Percentiles rank a stretch among this genome's conserved stretches.
Conservation (phyloP, 2,329 filamentous ascomycete genomes). For the Myriosclerotinia duriaeana region DNA sequence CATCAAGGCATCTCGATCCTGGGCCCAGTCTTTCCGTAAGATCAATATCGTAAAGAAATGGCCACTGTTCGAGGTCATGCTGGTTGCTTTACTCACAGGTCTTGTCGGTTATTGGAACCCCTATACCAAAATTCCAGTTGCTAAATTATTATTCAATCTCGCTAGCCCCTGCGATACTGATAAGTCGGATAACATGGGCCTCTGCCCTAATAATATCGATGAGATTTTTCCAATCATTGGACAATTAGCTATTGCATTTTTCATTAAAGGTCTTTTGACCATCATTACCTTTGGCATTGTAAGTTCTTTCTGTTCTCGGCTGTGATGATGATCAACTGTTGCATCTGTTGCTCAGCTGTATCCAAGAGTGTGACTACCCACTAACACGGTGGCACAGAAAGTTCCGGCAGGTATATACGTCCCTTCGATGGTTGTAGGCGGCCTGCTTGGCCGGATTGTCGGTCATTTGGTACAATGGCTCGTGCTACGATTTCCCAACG, state of each 20-base stretch:
- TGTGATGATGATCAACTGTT: background rate
- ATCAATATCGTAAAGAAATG: constrained; percentile 76
- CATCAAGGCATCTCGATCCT: constrained; percentile 90
- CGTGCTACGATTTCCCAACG: constrained; percentile 70
- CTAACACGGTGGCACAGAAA: constrained; percentile 53
- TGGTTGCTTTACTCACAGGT: constrained; percentile 84
- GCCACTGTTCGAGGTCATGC: constrained; percentile 81
- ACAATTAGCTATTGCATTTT: constrained; percentile 72
- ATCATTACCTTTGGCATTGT: constrained; percentile 88
- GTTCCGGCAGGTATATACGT: constrained; percentile 96
- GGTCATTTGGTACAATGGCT: constrained; percentile 83
- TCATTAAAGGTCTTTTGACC: constrained; percentile 87
- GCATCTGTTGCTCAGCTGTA: background rate
- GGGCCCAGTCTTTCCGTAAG: constrained; percentile 85
- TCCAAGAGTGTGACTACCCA: background rate
- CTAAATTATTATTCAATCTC: constrained; percentile 85
- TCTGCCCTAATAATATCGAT: constrained; percentile 71
- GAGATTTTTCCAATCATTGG: constrained; percentile 77
- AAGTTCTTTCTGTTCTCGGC: constrained; percentile 40
- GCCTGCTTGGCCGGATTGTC: constrained; percentile 82
- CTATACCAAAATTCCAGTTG: constrained; percentile 84
- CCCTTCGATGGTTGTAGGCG: constrained; percentile 97
- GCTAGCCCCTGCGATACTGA: constrained; percentile 81
- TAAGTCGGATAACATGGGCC: constrained; percentile 61
- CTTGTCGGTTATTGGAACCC: constrained; percentile 90